phyloP scores from a whole-genome alignment of 352 stramenopile species.

The Elongisporangium prolatum region DNA sequence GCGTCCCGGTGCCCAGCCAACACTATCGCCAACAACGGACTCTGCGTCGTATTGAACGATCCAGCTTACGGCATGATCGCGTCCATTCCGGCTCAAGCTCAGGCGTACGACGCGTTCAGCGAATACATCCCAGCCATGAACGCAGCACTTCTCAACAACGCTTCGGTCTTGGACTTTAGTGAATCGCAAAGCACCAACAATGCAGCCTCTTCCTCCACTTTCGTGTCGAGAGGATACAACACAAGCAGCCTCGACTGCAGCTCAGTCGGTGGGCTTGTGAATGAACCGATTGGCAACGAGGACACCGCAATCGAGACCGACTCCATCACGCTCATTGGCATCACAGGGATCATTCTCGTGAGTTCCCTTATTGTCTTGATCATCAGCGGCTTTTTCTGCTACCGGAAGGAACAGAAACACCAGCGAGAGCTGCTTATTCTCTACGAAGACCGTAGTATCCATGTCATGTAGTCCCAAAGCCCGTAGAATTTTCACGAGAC shows the following conservation, averaged over 20 bases:
- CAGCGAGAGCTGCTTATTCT: conserved; percentile 62
- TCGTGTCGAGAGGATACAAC: neutral
- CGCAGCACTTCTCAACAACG: conserved; percentile 24
- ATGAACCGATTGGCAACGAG: conserved; percentile 16
- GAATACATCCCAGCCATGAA: conserved; percentile 49
- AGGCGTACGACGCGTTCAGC: conserved; percentile 62
- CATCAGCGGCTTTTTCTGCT: conserved; percentile 54
- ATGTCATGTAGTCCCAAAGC: conserved; percentile 20
- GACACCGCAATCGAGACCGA: conserved; percentile 3
- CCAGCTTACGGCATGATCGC: conserved; percentile 42
- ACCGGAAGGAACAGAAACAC: conserved; percentile 70
- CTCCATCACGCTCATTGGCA: conserved; percentile 41
- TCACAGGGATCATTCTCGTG: conserved; percentile 57
- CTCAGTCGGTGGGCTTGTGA: conserved; percentile 1
- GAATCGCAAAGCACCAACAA: neutral
- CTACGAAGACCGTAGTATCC: conserved; percentile 41
- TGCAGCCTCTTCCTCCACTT: conserved; percentile 2
- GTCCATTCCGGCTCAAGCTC: conserved; percentile 38
- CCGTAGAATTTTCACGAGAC: neutral
- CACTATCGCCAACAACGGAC: conserved; percentile 31
- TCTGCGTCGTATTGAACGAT: conserved; percentile 55
- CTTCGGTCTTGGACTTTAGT: neutral
- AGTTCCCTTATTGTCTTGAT: conserved; percentile 40
- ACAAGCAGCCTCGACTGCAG: neutral
- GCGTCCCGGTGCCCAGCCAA: conserved; percentile 45